These are phyloP conservation scores for Sarcodon sp. DNA, from an alignment of 768 basidiomycete species.

Conservation along the genomic window DNA sequence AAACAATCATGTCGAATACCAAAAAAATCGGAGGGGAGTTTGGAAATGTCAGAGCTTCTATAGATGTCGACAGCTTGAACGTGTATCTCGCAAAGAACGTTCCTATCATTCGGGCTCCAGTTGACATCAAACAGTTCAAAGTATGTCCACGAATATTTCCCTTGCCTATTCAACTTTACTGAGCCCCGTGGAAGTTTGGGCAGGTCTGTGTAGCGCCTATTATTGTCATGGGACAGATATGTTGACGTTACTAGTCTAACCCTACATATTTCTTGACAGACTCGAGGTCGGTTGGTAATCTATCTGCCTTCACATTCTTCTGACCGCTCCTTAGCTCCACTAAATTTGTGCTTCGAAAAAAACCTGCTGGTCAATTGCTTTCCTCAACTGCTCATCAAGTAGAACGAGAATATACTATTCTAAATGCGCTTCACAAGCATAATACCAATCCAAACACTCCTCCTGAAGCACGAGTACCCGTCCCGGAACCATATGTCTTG, in stretches of 20 bases:
- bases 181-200: conserved; percentile 47
- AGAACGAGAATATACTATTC: conserved; percentile 82
- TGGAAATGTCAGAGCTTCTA: conserved; percentile 57
- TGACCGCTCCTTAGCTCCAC: conserved; percentile 3
- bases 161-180: background rate
- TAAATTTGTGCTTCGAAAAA: conserved; percentile 78
- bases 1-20: conserved; percentile 11
- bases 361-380: conserved; percentile 78
- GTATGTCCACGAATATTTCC: background rate
- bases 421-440: conserved; percentile 64
- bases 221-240: background rate
- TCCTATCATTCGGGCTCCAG: conserved; percentile 42
- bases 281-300: conserved; percentile 33
- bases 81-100: conserved; percentile 49
- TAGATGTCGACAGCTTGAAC: conserved; percentile 54
- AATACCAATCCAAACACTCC: conserved; percentile 43
- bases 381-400: conserved; percentile 91
- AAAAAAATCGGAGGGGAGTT: conserved; percentile 61
- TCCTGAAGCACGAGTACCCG: conserved; percentile 49
- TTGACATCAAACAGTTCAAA: conserved; percentile 87
- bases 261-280: conserved; percentile 93
- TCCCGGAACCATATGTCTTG: conserved; percentile 73
- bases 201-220: conserved; percentile 42
- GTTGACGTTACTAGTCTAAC: conserved; percentile 51
- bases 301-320: background rate